These are phyloP conservation scores for Fagopyrum esculentum DNA, from an alignment of 148 eudicot species.

Conservation along the genomic window DNA sequence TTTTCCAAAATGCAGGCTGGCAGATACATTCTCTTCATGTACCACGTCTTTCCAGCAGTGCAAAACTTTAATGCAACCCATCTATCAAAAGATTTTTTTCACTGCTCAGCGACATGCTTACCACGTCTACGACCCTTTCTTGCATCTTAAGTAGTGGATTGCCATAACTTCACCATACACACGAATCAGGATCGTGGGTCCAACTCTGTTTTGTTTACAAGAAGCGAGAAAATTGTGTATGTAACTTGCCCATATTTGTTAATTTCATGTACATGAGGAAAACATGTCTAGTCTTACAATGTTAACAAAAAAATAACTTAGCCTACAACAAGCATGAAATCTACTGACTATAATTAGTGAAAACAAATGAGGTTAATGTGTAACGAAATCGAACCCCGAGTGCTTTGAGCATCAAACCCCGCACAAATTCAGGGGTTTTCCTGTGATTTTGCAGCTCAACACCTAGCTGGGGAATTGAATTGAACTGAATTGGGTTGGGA, in stretches of 20 bases:
- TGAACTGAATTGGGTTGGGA: background rate
- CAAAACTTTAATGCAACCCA: no score
- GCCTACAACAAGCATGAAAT: slow-evolving; percentile 1
- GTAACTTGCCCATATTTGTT: slow-evolving; percentile 3
- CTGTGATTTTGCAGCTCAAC: background rate
- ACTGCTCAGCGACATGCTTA: background rate
- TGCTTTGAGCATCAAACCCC: background rate
- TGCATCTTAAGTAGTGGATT: background rate
- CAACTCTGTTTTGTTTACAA: background rate
- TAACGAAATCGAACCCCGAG: background rate
- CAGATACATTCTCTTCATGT: background rate
- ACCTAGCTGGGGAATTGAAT: background rate
- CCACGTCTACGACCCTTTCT: background rate
- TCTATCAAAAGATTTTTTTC: background rate
- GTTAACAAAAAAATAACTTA: background rate
- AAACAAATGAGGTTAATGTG: background rate
- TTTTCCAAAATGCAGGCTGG: background rate
- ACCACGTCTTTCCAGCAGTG: background rate
- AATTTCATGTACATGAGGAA: background rate
- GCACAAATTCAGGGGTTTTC: background rate
- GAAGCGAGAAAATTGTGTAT: background rate
- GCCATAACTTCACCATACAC: background rate
- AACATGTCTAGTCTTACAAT: background rate
- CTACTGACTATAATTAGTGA: slow-evolving; percentile 7
- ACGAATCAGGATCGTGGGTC: background rate